Evolutionary conservation across 176 grass and related monocot genomes (phyloP), one percentile per base, ranked within the genome.

Genomic region (Paspalum vaginatum): DNA sequence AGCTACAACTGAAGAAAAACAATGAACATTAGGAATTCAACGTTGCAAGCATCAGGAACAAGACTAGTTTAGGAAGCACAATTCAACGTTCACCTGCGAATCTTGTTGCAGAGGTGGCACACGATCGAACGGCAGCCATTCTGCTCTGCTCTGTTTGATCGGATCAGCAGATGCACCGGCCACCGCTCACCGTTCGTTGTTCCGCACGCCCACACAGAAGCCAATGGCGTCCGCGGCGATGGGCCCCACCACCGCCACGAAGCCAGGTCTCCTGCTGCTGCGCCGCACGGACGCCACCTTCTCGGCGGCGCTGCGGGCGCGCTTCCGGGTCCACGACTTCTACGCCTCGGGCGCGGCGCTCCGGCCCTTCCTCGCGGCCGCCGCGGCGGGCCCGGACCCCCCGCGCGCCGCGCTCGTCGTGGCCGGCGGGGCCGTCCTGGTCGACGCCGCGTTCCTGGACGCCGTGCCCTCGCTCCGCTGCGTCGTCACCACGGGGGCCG

Each of bases 401-500:
- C 61, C 87, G 9, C 57, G 74, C 9, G 78, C 71, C 17, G 79
- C 64, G 0, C 22, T 88, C 60, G 17, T 92, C 39, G 6, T 63
- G 22, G 53, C 32, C 27, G 74, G 53, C 65, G 38, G 72, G 24
- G 1, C 2, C 12, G 5, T 72, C 45, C 54, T 18, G 7, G 75
- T 84, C 6, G 74, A 87, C 59, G 4, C 51, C 0, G 53, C 38
- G 18, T 44, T 88, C 64, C 48, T 92, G 1, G 68, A 83, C 63
- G 65, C 70, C 14, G 62, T 77, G 3, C 85, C 89, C 0, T 78
- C 83, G 10, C 37, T 95, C 49, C 44, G 78, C 41, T 88, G 72
- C 68, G 38, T 92, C 42, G 38, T 95, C 73, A 61, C 14, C 64
- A 83, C 85, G 48, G 81, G 50, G n/a, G 26, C 75, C 25, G 89